Conservation (phyloP, 441 rosid genomes). For the Eutrema salsugineum region DNA sequence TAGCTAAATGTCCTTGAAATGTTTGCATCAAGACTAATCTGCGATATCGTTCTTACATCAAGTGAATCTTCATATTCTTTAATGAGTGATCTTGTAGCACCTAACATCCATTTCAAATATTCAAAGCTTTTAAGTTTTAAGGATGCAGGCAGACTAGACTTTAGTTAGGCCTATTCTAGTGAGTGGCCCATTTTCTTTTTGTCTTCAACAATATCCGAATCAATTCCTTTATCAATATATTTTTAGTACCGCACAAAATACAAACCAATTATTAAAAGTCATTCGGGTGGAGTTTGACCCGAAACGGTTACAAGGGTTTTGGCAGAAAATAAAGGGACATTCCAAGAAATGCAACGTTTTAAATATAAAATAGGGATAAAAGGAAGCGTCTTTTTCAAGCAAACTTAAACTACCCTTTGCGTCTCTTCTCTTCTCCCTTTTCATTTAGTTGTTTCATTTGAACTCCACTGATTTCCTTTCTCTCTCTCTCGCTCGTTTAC, state of each 20-base stretch:
- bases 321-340: neutral
- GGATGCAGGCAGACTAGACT: no score
- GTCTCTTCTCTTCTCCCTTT: neutral
- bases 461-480: constrained; percentile 24
- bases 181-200: neutral
- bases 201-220: no score
- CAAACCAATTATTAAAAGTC: neutral
- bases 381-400: constrained; percentile 44
- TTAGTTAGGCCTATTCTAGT: neutral
- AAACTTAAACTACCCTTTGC: constrained; percentile 18
- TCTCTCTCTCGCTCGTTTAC: neutral
- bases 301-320: constrained; percentile 22
- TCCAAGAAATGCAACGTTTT: constrained; percentile 13
- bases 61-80: no score
- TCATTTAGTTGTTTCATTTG: neutral
- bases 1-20: no score
- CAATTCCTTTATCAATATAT: no score
- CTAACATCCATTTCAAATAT: neutral
- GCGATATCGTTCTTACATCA: no score
- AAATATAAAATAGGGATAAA: neutral
- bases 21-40: no score
- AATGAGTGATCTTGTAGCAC: no score
- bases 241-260: no score
- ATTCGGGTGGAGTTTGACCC: neutral
- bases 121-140: no score